Evolutionary conservation across 2,329 filamentous ascomycete species (phyloP).

Genomic region (Fusarium sp.): DNA sequence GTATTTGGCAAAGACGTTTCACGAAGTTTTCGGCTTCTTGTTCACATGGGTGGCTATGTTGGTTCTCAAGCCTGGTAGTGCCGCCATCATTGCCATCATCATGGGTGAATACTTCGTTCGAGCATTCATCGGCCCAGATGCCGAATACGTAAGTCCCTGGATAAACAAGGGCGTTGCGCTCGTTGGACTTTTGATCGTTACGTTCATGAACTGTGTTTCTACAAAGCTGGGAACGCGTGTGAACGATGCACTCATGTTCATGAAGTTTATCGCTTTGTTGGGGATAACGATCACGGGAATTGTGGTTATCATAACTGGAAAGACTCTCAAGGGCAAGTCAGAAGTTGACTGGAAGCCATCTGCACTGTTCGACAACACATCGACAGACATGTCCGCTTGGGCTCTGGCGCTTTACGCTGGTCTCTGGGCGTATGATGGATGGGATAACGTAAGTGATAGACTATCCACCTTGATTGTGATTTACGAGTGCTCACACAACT

Average conservation of each 20-base stretch:
- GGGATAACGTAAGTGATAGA: constrained; percentile 84
- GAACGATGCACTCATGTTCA: constrained; percentile 94
- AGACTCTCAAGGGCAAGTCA: constrained; percentile 78
- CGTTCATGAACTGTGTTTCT: constrained; percentile 88
- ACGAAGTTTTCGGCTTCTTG: constrained; percentile 90
- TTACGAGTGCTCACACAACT: constrained; percentile 34
- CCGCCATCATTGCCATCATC: constrained; percentile 96
- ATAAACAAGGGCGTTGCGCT: constrained; percentile 90
- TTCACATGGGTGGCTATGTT: constrained; percentile 97
- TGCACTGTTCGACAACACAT: constrained; percentile 90
- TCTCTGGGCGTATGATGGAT: constrained; percentile 97
- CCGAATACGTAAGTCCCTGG: constrained; percentile 83
- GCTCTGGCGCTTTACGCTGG: constrained; percentile 95
- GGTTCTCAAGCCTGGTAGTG: constrained; percentile 91
- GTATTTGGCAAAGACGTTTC: constrained; percentile 96
- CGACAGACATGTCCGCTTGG: constrained; percentile 82
- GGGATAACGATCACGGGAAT: constrained; percentile 89
- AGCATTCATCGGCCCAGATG: constrained; percentile 87
- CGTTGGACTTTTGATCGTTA: constrained; percentile 79
- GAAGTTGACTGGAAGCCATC: constrained; percentile 88
- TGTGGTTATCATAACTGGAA: constrained; percentile 87
- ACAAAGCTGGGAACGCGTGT: constrained; percentile 88
- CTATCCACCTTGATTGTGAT: not conserved
- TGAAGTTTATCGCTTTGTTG: constrained; percentile 92
- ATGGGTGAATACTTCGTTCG: constrained; percentile 98